Percentiles rank a stretch among this genome's conserved stretches.
Evolutionary conservation across 2,329 filamentous ascomycete genomes (phyloP).

Genomic region (Trichophyton mentagrophytes): DNA sequence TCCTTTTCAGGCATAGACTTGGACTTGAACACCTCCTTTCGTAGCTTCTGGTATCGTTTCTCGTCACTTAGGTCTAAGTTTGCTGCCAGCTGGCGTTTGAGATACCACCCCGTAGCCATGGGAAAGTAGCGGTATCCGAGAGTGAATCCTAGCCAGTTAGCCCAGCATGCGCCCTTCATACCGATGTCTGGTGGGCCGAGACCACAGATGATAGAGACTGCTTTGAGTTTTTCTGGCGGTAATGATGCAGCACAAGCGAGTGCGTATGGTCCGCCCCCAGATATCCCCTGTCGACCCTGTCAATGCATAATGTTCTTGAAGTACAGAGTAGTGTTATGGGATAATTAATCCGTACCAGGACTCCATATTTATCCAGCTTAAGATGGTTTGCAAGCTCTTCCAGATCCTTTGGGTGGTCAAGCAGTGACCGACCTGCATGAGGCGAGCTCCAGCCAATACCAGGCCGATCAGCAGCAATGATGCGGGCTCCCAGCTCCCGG

Average conservation of each 20-base stretch:
- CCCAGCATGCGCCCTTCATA: conserved; percentile 18
- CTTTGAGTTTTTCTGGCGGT: conserved; percentile 24
- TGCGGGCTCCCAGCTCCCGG: conserved; percentile 24
- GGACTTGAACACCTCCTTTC: conserved; percentile 6
- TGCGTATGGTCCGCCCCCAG: conserved; percentile 37
- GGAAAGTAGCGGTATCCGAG: conserved; percentile 20
- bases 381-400: conserved; percentile 30
- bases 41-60: conserved; percentile 17
- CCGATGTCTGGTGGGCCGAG: conserved; percentile 26
- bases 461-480: conserved; percentile 34
- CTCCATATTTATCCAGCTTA: conserved; percentile 28
- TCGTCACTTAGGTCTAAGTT: conserved; percentile 25
- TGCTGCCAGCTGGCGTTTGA: conserved; percentile 15
- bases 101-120: conserved; percentile 18
- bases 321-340: background rate
- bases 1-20: conserved; percentile 17
- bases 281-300: conserved; percentile 27
- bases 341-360: conserved; percentile 22
- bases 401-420: conserved; percentile 35
- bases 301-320: background rate
- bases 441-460: conserved; percentile 32
- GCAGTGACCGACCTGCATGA: conserved; percentile 26
- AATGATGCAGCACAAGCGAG: conserved; percentile 34
- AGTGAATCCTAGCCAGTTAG: conserved; percentile 21
- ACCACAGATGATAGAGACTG: conserved; percentile 29